These are phyloP conservation scores for Penicillium griseofulvum DNA, from an alignment of 2,329 filamentous ascomycete species.

Conservation along the genomic window DNA sequence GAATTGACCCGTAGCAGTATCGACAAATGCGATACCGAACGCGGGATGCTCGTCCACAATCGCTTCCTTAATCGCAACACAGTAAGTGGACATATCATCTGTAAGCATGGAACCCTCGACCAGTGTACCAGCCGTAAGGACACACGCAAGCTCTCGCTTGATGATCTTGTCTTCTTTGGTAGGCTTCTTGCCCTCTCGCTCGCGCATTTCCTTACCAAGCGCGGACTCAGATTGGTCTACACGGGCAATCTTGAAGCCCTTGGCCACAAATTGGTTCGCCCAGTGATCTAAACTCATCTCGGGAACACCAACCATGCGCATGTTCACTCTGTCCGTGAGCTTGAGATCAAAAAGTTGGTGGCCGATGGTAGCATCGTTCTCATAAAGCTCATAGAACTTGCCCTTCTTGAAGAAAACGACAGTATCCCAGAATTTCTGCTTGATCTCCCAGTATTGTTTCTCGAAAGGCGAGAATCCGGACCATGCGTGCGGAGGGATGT, in stretches of 20 bases:
- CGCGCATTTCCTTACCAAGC: slow-evolving; percentile 97
- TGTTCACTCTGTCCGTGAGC: slow-evolving; percentile 95
- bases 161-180: slow-evolving; percentile 89
- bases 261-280: slow-evolving; percentile 98
- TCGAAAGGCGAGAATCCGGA: slow-evolving; percentile 87
- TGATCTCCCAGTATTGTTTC: slow-evolving; percentile 99
- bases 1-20: slow-evolving; percentile 94
- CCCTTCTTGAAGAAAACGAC: slow-evolving; percentile 99
- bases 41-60: slow-evolving; percentile 68
- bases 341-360: slow-evolving; percentile 97
- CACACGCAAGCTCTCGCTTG: slow-evolving; percentile 80
- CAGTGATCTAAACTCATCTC: slow-evolving; percentile 94
- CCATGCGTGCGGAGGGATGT: slow-evolving; percentile 78
- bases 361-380: slow-evolving; percentile 94
- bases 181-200: slow-evolving; percentile 62
- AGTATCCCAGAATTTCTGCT: slow-evolving; percentile 95
- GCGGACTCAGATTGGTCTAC: slow-evolving; percentile 98
- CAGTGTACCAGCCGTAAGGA: slow-evolving; percentile 86
- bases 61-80: slow-evolving; percentile 86
- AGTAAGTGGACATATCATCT: slow-evolving; percentile 95
- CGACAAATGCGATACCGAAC: slow-evolving; percentile 91
- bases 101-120: slow-evolving; percentile 97
- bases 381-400: slow-evolving; percentile 98
- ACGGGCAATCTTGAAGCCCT: slow-evolving; percentile 93
- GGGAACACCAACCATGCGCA: slow-evolving; percentile 98